Evolutionary conservation across 2,329 filamentous ascomycete species (phyloP), one percentile per base, ranked within the genome.

Genomic region (Plectosphaerella cucumerina): DNA sequence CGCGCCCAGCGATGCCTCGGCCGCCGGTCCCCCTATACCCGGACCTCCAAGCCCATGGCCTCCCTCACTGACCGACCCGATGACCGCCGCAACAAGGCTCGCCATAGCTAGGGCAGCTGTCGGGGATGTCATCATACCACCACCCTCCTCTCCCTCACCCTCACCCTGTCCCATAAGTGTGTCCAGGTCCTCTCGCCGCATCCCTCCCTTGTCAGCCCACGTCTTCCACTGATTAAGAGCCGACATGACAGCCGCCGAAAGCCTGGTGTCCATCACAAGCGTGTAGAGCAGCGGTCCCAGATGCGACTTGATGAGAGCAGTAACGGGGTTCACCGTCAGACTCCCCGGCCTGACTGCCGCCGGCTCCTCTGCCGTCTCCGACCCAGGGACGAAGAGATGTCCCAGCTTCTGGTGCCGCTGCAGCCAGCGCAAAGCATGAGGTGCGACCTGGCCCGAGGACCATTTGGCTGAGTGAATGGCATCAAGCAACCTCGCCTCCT

Each of bases 161-260:
- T 23, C 34, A 6, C 33, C 45, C n/a, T 47, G 18, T 20, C 12
- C 17, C 44, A 80, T 52, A 2, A 63, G 56, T 2, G 64, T 49
- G 14, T 67, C 63, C 41, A 73, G 66, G 50, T 82, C 77, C 3
- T 69, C 63, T 53, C 62, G 70, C 22, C 72, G 68, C 74, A 82
- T 78, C 8, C 79, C 78, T 8, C 77, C 77, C 50, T 76, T 74
- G 26, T 81, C 77, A 2, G 76, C 72, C 76, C 79, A 82, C 1
- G 68, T 65, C 61, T 74, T 78, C 79, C 79, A 82, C 37, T 62
- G 59, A 51, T 80, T 76, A 31, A 83, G 58, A 62, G 78, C 71
- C 31, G 60, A 56, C 18, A 39, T 23, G 15, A 50, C 17, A 23
- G 14, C 22, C 1, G 33, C 12, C 52, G 68, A 74, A 3, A 81